A percentile compares a stretch with the other conserved stretches of the same genome.
These are phyloP conservation scores for Cucurbita moschata DNA, from an alignment of 306 rosid species.

Conservation along the genomic window DNA sequence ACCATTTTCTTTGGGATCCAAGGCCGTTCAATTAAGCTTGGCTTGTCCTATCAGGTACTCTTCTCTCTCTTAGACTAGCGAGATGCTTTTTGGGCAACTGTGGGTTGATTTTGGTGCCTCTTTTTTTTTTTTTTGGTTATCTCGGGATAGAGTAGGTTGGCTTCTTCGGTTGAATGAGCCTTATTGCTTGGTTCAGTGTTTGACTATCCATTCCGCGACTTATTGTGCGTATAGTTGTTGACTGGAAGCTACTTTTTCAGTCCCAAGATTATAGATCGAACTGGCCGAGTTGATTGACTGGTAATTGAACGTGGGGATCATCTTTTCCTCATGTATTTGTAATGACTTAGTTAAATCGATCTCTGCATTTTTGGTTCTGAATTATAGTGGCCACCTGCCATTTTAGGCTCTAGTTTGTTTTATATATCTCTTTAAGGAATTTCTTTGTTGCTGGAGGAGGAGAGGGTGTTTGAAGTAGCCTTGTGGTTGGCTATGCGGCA, in stretches of 20 bases:
- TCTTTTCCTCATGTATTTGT: not conserved
- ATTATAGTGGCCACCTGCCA: not conserved
- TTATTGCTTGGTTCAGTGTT: not conserved
- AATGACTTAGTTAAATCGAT: not conserved
- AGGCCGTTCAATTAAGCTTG: conserved; percentile 64
- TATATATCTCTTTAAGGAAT: not conserved
- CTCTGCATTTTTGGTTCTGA: not conserved
- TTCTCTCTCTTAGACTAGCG: not conserved
- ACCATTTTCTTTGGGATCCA: conserved; percentile 85
- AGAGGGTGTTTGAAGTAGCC: not conserved
- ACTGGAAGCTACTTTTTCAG: not conserved
- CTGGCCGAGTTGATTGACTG: not conserved
- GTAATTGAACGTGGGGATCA: not conserved
- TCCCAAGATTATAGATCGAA: not conserved
- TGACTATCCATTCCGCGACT: not conserved
- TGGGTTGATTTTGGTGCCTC: not conserved
- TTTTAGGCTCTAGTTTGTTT: not conserved
- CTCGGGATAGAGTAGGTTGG: not conserved
- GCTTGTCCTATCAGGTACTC: conserved; percentile 73
- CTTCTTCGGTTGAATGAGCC: not conserved
- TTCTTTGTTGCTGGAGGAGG: not conserved
- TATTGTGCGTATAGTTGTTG: not conserved
- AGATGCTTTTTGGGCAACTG: not conserved
- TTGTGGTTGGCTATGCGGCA: not conserved
- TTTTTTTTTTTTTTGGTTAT: not conserved